A percentile compares a stretch with the other conserved stretches of the same genome.
These are phyloP conservation scores for Ambrosiella cleistominuta DNA, from an alignment of 2,329 filamentous ascomycete genomes.

Conservation along the genomic window DNA sequence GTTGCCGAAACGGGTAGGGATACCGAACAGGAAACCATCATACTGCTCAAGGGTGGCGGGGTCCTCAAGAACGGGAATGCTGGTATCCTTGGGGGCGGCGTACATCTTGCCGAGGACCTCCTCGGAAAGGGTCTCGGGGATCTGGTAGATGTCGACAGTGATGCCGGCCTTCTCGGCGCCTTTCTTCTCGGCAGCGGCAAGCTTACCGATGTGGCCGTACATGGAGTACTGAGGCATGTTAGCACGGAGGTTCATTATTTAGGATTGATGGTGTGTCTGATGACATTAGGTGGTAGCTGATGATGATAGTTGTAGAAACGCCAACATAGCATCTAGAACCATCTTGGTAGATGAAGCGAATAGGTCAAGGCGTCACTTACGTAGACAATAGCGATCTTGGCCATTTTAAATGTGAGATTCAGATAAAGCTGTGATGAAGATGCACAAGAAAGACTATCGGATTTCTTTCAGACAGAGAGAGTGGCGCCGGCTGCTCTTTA, in stretches of 20 bases:
- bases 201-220: slow-evolving; percentile 73
- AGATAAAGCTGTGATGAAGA: background rate
- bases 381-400: slow-evolving; percentile 81
- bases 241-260: background rate
- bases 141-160: slow-evolving; percentile 64
- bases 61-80: slow-evolving; percentile 45
- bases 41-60: slow-evolving; percentile 49
- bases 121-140: slow-evolving; percentile 69
- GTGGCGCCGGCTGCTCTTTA: background rate
- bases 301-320: background rate
- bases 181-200: slow-evolving; percentile 79
- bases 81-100: slow-evolving; percentile 56
- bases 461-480: background rate
- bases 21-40: slow-evolving; percentile 81
- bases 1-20: slow-evolving; percentile 92
- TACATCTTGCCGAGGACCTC: slow-evolving; percentile 84
- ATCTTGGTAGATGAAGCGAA: background rate
- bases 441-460: background rate
- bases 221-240: slow-evolving; percentile 56
- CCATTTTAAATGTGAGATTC: slow-evolving; percentile 35
- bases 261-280: background rate
- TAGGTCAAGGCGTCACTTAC: slow-evolving; percentile 33
- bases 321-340: background rate
- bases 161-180: slow-evolving; percentile 82
- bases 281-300: background rate